These are phyloP conservation scores for Dioszegia aurantiaca DNA, from an alignment of 768 basidiomycete species.

Conservation along the genomic window DNA sequence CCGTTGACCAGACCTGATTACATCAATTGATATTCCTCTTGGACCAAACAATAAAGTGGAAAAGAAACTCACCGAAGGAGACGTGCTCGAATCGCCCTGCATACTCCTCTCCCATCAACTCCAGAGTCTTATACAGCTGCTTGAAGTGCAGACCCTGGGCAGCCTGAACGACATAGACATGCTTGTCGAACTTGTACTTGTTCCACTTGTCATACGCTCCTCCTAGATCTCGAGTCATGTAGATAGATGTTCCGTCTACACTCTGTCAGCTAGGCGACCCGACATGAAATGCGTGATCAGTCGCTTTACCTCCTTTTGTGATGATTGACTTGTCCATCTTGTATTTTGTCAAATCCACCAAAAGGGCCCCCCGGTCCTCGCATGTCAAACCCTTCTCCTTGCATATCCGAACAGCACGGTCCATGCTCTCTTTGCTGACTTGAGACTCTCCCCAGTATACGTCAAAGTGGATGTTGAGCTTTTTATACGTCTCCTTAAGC, in stretches of 20 bases:
- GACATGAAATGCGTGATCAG: background rate
- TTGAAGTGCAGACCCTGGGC: slow-evolving; percentile 76
- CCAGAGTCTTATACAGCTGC: slow-evolving; percentile 90
- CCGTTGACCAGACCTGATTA: slow-evolving; percentile 70
- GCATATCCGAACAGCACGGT: slow-evolving; percentile 68
- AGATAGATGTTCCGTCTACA: slow-evolving; percentile 86
- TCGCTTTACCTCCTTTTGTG: slow-evolving; percentile 61
- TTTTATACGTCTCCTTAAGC: slow-evolving; percentile 80
- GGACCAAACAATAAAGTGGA: slow-evolving; percentile 56
- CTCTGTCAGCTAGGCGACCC: background rate
- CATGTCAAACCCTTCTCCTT: slow-evolving; percentile 57
- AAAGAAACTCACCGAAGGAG: slow-evolving; percentile 56
- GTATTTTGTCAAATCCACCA: slow-evolving; percentile 82
- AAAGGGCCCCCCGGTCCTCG: slow-evolving; percentile 69
- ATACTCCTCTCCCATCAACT: slow-evolving; percentile 86
- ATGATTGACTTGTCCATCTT: slow-evolving; percentile 89
- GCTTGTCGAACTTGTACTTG: slow-evolving; percentile 83
- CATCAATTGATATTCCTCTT: background rate
- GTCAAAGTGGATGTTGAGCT: slow-evolving; percentile 86
- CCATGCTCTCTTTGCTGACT: slow-evolving; percentile 67
- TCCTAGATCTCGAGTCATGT: slow-evolving; percentile 91
- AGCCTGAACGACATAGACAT: slow-evolving; percentile 84
- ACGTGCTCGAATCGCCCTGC: slow-evolving; percentile 78
- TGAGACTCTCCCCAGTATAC: slow-evolving; percentile 78
- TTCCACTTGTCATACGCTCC: slow-evolving; percentile 89